Conservation (phyloP, 192 early-diverging fungal genomes). For the Linnemannia elongata region DNA sequence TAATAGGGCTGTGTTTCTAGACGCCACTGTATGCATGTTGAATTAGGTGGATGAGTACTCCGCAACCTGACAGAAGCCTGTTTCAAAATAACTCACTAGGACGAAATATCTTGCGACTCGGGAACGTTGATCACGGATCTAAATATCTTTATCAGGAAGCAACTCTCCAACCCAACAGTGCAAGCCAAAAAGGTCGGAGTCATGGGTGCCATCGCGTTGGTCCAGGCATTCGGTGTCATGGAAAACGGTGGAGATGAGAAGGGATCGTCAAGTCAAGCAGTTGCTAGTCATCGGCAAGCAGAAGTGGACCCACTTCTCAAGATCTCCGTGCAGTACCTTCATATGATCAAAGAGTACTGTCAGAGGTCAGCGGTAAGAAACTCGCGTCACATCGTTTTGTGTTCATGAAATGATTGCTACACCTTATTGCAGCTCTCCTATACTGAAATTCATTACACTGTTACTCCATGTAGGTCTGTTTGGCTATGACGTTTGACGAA, state of each 20-base stretch:
- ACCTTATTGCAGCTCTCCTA: background rate
- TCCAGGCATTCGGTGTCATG: constrained; percentile 70
- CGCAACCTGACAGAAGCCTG: background rate
- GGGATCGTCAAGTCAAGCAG: constrained; percentile 55
- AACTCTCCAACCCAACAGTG: constrained; percentile 75
- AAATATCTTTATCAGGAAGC: constrained; percentile 80
- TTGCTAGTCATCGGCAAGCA: constrained; percentile 29
- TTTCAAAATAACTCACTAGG: background rate
- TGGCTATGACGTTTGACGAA: constrained; percentile 80
- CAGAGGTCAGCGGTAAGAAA: constrained; percentile 57
- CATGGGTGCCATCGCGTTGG: constrained; percentile 75
- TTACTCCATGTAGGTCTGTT: constrained; percentile 69
- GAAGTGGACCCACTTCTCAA: constrained; percentile 58
- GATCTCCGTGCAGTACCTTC: constrained; percentile 68
- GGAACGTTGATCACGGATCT: constrained; percentile 77
- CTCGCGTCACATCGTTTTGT: background rate
- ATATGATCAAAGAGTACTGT: constrained; percentile 65
- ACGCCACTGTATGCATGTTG: background rate
- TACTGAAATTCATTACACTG: constrained; percentile 20
- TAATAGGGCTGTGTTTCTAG: background rate
- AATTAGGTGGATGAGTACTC: background rate
- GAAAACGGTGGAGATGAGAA: constrained; percentile 18
- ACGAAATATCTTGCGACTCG: constrained; percentile 39
- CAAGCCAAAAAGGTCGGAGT: constrained; percentile 81
- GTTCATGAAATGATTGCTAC: background rate